Evolutionary conservation across 2,329 filamentous ascomycete genomes (phyloP).

Genomic region (Aureobasidium sp.): DNA sequence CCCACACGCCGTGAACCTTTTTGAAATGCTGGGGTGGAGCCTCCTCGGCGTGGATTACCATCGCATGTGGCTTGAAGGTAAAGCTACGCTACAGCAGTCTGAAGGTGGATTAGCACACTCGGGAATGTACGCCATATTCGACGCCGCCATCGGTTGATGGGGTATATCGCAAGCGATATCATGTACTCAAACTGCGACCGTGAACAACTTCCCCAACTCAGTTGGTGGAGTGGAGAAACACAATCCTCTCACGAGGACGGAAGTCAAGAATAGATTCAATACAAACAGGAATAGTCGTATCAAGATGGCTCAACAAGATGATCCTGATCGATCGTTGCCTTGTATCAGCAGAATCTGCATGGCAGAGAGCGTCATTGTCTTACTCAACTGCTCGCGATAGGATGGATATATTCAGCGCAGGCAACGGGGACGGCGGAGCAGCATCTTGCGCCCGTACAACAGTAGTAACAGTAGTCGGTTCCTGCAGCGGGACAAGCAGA

Average conservation of each 20-base stretch:
- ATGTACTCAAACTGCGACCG: background rate
- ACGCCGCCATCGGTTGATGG: conserved; percentile 25
- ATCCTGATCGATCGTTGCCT: conserved; percentile 9
- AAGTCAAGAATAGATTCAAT: conserved; percentile 11
- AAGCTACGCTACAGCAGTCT: conserved; percentile 28
- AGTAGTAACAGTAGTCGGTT: conserved; percentile 6
- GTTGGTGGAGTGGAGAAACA: background rate
- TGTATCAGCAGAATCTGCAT: background rate
- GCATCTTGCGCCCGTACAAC: background rate
- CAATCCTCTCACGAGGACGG: background rate
- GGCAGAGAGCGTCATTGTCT: conserved; percentile 4
- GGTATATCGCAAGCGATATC: background rate
- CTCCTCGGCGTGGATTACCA: conserved; percentile 28
- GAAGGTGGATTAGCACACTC: conserved; percentile 27
- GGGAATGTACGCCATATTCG: conserved; percentile 32
- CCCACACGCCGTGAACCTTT: conserved; percentile 25
- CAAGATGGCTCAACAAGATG: conserved; percentile 11
- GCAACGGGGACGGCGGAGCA: background rate
- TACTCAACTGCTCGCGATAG: conserved; percentile 9
- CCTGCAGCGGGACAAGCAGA: background rate
- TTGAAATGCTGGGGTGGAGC: conserved; percentile 31
- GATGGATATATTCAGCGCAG: background rate
- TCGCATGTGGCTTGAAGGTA: conserved; percentile 34
- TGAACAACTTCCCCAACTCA: background rate
- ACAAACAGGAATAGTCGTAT: conserved; percentile 11